Evolutionary conservation across 306 rosid species (phyloP), one percentile per base, ranked within the genome.

Genomic region (Vicia faba): DNA sequence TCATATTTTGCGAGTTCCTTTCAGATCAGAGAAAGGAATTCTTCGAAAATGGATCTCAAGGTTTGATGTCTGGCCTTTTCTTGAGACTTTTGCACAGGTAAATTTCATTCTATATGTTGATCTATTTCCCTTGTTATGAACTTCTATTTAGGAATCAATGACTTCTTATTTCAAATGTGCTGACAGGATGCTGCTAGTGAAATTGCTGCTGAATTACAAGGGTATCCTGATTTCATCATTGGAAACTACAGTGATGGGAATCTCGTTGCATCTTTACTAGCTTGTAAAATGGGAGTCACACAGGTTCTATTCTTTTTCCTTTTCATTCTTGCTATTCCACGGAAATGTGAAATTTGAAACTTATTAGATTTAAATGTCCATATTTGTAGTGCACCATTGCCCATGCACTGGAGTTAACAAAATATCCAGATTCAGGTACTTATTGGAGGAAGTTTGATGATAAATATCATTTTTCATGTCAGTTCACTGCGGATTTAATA

Each of bases 191-290:
- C 40, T 25, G 93, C 86, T 3, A 74, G 91, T 71, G 96, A 92
- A 82, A 82, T 92, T 64, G 55, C 65, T 56, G 98, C 96, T 29
- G 91, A 89, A 84, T 78, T 92, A 72, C 93, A 87, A 69, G 93
- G 89, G 36, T 7, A 54, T 67, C 96, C 96, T 45, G 96, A 92
- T 82, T 87, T 92, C 69, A 86, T 92, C 64, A 89, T 89, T 36
- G 96, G 98, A 78, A 92, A 92, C 78, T 92, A 92, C 79, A 92
- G 96, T 77, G 98, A 92, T 4, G 98, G 96, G 41, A 92, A 92
- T 80, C 96, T 92, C 38, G 96, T 92, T 39, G 91, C 96, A 28
- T 92, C 96, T 64, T 79, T 92, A 69, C 77, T 92, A 79, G 88
- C 98, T 55, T 75, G 79, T 76, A 92, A 86, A 79, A 86, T 92